Evolutionary conservation across 768 basidiomycete genomes (phyloP).

Genomic region (Xerocomellus dryophilus): DNA sequence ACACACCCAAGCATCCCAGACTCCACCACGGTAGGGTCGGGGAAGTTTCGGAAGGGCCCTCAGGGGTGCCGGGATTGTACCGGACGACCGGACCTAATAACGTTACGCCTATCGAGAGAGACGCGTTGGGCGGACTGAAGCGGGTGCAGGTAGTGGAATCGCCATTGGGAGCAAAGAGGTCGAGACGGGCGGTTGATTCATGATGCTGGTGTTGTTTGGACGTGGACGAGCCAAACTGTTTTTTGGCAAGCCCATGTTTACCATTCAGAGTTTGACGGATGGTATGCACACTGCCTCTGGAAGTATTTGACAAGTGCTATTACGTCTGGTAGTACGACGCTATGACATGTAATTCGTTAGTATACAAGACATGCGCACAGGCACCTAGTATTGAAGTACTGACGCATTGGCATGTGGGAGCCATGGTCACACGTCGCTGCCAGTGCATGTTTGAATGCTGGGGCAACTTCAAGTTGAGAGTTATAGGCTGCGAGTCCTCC

Average conservation of each 20-base stretch:
- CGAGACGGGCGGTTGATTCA: constrained; percentile 17
- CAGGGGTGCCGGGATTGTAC: constrained; percentile 15
- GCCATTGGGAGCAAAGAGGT: constrained; percentile 28
- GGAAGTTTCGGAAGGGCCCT: constrained; percentile 17
- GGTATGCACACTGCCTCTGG: neutral
- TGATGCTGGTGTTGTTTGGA: constrained; percentile 2
- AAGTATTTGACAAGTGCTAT: neutral
- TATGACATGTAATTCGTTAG: constrained; percentile 11
- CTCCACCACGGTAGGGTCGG: constrained; percentile 18
- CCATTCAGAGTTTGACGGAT: neutral
- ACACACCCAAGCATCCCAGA: constrained; percentile 47
- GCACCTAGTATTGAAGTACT: neutral
- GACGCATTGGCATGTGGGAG: neutral
- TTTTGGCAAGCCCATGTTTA: neutral
- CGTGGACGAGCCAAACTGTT: neutral
- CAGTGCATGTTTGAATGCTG: constrained; percentile 2
- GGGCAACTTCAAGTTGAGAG: neutral
- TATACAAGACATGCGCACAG: neutral
- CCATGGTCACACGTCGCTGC: neutral
- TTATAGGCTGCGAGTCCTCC: neutral
- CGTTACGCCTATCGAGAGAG: constrained; percentile 54
- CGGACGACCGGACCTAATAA: constrained; percentile 33
- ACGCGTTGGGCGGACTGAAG: constrained; percentile 12
- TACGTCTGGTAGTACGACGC: neutral
- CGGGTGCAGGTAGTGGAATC: constrained; percentile 30